phyloP scores from a whole-genome alignment of 768 basidiomycete genomes.

The Plicaturopsis crispa region DNA sequence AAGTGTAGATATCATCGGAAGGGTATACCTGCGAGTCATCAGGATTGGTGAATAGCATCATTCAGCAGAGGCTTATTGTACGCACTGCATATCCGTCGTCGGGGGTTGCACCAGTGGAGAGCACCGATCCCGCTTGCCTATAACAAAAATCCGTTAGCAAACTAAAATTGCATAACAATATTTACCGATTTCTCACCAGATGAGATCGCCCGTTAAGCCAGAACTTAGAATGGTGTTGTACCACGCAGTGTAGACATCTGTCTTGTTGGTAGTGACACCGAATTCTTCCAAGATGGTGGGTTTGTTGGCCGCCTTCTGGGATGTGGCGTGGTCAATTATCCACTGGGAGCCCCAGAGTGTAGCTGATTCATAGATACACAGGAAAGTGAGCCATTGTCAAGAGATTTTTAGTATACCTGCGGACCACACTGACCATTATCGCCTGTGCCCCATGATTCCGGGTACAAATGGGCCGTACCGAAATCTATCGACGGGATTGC shows the following conservation, averaged over 20 bases:
- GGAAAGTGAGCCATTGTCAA: no score
- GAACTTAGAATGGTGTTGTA: slow-evolving; percentile 40
- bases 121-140: no score
- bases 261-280: slow-evolving; percentile 40
- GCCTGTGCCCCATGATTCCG: no score
- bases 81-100: slow-evolving; percentile 51
- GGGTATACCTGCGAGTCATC: no score
- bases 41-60: no score
- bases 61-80: no score
- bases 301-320: slow-evolving; percentile 44
- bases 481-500: slow-evolving; percentile 52
- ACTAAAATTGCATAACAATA: no score
- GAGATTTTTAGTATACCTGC: no score
- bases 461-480: slow-evolving; percentile 46
- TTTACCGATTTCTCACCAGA: slow-evolving; percentile 33
- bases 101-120: slow-evolving; percentile 37
- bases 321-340: slow-evolving; percentile 53
- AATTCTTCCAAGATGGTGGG: slow-evolving; percentile 64
- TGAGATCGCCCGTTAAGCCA: slow-evolving; percentile 51
- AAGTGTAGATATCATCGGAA: slow-evolving; percentile 32
- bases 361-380: slow-evolving; percentile 15
- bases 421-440: no score
- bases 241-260: slow-evolving; percentile 47
- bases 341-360: slow-evolving; percentile 57
- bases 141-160: no score